Base-by-base conservation (phyloP, 1,284 basidiomycete species). In the Acaromyces ingoldii region DNA sequence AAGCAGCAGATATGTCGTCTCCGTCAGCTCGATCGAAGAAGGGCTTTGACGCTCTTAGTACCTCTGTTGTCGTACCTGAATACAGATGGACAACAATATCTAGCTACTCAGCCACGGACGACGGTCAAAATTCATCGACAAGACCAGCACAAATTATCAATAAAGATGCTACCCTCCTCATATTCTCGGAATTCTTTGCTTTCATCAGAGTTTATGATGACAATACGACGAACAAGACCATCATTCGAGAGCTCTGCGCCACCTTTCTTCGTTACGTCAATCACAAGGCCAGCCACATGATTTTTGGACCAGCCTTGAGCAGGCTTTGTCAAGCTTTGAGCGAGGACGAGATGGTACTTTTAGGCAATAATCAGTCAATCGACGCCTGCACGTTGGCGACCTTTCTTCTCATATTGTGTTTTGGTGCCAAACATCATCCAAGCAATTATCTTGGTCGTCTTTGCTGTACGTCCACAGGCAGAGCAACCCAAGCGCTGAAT, bases 381-480 rank as follows among this genome's bases (percentile, higher is more conserved):
- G 58, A 60, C 45, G 43, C 56, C 48, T 60, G 52, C 37, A 58
- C 59, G 44, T 57, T 69, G n/a, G 49, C 56, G 0, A 44, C 60
- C 25, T 58, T 53, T 36, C 40, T 69, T 5, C 62, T 69, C 55
- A 48, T 68, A 15, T 45, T 70, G 9, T 51, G 60, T 22, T 50
- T 67, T 24, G 67, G 59, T 13, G 44, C 65, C 54, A 53, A 61
- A 22, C 68, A 68, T 54, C 67, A 66, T 25, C 67, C 67, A 1
- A 60, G 60, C 58, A 53, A 55, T 10, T 43, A 44, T 34, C 34
- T 36, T 38, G 57, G 30, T 40, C 36, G 49, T 49, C 57, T 60
- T 26, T 44, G 58, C 5, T 44, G 42, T 6, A 56, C 51, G 9
- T 51, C 55, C 21, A 57, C 53, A 25, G 60, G 65, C 31, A 49